These are phyloP conservation scores for Ceratobasidium sp. DNA, from an alignment of 1,284 basidiomycete species.

Conservation along the genomic window DNA sequence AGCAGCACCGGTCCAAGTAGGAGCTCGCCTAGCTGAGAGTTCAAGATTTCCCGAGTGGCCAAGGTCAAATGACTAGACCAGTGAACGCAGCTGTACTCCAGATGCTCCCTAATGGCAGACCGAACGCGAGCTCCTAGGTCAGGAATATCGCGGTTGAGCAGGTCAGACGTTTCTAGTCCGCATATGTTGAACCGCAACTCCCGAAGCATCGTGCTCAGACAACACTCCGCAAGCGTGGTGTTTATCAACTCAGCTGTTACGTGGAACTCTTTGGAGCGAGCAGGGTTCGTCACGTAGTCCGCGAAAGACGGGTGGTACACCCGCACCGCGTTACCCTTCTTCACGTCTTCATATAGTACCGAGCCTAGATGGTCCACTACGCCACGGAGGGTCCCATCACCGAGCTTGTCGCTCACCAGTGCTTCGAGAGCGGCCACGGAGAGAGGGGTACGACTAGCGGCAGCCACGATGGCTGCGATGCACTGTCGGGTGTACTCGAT, in stretches of 20 bases:
- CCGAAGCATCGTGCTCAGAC: conserved; percentile 20
- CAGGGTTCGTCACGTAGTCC: conserved; percentile 24
- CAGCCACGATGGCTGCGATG: conserved; percentile 13
- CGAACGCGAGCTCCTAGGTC: background rate
- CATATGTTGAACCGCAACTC: conserved; percentile 37
- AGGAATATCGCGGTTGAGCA: background rate
- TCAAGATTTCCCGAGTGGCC: background rate
- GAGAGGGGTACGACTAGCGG: background rate
- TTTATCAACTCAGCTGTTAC: conserved; percentile 1
- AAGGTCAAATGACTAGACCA: conserved; percentile 16
- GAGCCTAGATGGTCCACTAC: conserved; percentile 33
- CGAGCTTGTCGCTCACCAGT: background rate
- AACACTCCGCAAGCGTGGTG: conserved; percentile 18
- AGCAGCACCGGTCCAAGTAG: background rate
- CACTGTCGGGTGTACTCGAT: background rate
- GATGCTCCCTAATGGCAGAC: background rate
- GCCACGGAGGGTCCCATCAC: background rate
- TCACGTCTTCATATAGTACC: conserved; percentile 33
- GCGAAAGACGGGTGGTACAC: conserved; percentile 41
- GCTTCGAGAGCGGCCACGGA: conserved; percentile 14
- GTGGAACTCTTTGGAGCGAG: conserved; percentile 23
- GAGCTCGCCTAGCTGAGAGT: background rate
- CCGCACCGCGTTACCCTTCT: conserved; percentile 6
- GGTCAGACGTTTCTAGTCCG: conserved; percentile 14
- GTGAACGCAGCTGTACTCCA: conserved; percentile 20